Conservation (phyloP, 2,329 filamentous ascomycete species). For the Trichoderma endophyticum region DNA sequence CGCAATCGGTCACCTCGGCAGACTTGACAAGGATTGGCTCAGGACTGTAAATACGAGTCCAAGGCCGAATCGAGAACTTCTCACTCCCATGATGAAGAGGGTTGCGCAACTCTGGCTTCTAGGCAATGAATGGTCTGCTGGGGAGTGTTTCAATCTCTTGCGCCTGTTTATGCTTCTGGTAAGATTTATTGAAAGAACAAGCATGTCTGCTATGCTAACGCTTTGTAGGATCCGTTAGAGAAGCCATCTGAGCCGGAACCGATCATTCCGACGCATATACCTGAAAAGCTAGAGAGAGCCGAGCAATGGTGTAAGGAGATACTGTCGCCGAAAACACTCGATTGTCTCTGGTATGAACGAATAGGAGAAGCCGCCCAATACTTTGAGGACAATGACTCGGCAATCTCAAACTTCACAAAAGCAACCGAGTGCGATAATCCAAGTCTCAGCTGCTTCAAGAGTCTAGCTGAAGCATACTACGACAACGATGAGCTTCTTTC, state of each 20-base stretch:
- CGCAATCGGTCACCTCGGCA: not conserved
- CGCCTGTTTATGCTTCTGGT: not conserved
- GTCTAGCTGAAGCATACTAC: not conserved
- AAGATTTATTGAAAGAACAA: not conserved
- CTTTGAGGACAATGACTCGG: not conserved
- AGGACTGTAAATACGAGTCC: not conserved
- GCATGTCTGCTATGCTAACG: not conserved
- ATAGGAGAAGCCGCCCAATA: not conserved
- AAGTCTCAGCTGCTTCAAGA: not conserved
- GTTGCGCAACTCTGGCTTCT: not conserved
- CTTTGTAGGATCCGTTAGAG: not conserved
- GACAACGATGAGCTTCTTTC: not conserved
- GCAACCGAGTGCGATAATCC: not conserved
- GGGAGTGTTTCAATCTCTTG: not conserved
- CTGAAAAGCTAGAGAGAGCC: not conserved
- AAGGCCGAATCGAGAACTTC: not conserved
- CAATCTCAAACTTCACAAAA: not conserved
- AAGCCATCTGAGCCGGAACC: not conserved
- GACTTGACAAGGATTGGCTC: not conserved
- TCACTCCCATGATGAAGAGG: not conserved
- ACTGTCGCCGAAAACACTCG: not conserved
- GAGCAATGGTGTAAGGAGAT: not conserved
- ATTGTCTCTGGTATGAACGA: not conserved
- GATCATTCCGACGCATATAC: too few species aligned
- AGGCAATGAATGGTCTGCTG: not conserved